Evolutionary conservation across 2,329 filamentous ascomycete genomes (phyloP).

Genomic region (Claviceps sp.): DNA sequence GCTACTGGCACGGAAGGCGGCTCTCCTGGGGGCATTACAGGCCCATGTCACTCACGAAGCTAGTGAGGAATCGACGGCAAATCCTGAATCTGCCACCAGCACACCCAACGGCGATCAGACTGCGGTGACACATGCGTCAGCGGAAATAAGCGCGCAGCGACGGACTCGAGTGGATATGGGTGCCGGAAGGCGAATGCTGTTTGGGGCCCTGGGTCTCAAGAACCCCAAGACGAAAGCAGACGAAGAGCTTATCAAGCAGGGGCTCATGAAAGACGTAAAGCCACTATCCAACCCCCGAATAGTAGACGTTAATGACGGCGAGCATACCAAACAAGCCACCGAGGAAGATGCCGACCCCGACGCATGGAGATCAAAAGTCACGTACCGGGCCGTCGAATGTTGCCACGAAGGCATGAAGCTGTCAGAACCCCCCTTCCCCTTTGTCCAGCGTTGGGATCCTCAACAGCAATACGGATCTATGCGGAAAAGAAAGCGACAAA

Average conservation of each 20-base stretch:
- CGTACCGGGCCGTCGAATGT: slow-evolving; percentile 72
- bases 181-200: slow-evolving; percentile 54
- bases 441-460: slow-evolving; percentile 77
- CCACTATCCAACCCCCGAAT: slow-evolving; percentile 24
- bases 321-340: slow-evolving; percentile 6
- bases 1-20: slow-evolving; percentile 26
- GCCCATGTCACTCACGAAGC: not conserved
- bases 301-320: slow-evolving; percentile 8
- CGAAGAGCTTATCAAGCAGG: slow-evolving; percentile 46
- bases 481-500: slow-evolving; percentile 36
- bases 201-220: slow-evolving; percentile 57
- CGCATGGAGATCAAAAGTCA: slow-evolving; percentile 62
- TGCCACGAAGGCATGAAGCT: slow-evolving; percentile 54
- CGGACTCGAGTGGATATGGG: slow-evolving; percentile 30
- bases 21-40: slow-evolving; percentile 17
- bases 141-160: not conserved
- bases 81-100: not conserved
- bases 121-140: not conserved
- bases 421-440: slow-evolving; percentile 74
- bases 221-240: slow-evolving; percentile 56
- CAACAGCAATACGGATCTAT: slow-evolving; percentile 42
- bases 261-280: slow-evolving; percentile 41
- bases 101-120: not conserved
- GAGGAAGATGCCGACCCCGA: slow-evolving; percentile 32
- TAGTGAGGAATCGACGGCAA: not conserved